phyloP scores from a whole-genome alignment of 352 stramenopile species.

The Aphanomyces stellatus region DNA sequence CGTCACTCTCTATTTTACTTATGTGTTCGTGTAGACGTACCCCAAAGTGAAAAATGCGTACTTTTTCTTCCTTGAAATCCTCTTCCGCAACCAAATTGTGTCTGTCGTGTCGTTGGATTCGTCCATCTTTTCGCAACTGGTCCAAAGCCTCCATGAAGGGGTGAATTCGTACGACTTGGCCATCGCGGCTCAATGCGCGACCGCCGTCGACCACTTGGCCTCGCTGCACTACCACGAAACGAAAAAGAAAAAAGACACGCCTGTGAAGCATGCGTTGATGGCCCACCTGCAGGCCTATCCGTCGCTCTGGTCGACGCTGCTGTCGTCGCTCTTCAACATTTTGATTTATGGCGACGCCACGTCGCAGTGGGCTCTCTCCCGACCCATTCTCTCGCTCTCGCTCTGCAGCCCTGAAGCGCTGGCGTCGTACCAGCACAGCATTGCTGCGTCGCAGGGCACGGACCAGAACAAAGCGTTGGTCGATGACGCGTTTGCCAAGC shows the following conservation, averaged over 20 bases:
- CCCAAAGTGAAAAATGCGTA: slow-evolving; percentile 97
- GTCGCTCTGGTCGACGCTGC: slow-evolving; percentile 83
- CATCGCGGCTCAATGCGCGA: slow-evolving; percentile 92
- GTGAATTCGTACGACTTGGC: slow-evolving; percentile 87
- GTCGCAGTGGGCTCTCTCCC: slow-evolving; percentile 97
- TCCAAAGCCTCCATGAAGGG: slow-evolving; percentile 88
- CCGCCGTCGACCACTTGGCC: slow-evolving; percentile 91
- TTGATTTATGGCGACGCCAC: slow-evolving; percentile 94
- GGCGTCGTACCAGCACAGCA: slow-evolving; percentile 92
- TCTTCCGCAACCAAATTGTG: slow-evolving; percentile 96
- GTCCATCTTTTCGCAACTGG: slow-evolving; percentile 92
- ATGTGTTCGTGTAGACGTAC: slow-evolving; percentile 46
- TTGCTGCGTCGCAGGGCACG: slow-evolving; percentile 89
- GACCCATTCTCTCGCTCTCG: slow-evolving; percentile 96
- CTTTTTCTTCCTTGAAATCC: slow-evolving; percentile 97
- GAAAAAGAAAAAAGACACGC: slow-evolving; percentile 93
- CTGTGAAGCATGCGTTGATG: slow-evolving; percentile 88
- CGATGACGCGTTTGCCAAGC: slow-evolving; percentile 93
- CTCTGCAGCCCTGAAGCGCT: slow-evolving; percentile 90
- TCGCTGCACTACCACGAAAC: slow-evolving; percentile 94
- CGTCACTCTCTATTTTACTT: neutral
- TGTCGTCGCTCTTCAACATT: slow-evolving; percentile 94
- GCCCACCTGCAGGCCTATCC: slow-evolving; percentile 89
- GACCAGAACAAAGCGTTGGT: slow-evolving; percentile 90
- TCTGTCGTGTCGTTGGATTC: slow-evolving; percentile 90